A percentile compares a stretch with the other conserved stretches of the same genome.
Conservation (phyloP, 2,329 filamentous ascomycete species). For the Stromatinia cepivora region DNA sequence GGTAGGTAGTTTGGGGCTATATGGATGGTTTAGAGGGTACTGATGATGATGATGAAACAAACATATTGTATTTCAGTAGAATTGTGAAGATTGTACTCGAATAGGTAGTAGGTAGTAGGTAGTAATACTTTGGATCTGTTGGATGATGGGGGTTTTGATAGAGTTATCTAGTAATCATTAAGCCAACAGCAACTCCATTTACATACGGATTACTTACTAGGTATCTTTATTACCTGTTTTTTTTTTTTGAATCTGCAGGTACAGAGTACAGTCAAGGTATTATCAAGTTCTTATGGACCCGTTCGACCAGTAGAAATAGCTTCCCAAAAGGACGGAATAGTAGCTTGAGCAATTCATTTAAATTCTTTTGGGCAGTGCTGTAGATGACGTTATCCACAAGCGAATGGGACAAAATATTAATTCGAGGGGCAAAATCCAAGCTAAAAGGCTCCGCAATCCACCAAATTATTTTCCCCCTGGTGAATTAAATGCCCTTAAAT, state of each 20-base stretch:
- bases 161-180: too few species aligned
- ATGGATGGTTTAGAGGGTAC: too few species aligned
- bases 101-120: neutral
- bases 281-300: neutral
- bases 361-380: neutral
- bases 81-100: neutral
- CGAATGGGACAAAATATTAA: neutral
- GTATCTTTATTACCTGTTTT: neutral
- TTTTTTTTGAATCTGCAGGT: neutral
- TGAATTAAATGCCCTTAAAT: neutral
- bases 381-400: slow-evolving; percentile 11
- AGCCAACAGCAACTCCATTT: neutral
- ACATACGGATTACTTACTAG: neutral
- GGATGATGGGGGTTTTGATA: too few species aligned
- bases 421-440: slow-evolving; percentile 4
- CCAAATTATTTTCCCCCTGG: neutral
- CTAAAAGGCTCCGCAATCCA: neutral
- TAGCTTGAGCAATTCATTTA: neutral
- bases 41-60: too few species aligned
- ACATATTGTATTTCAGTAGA: neutral
- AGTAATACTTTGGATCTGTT: neutral
- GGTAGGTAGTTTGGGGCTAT: too few species aligned
- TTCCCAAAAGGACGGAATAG: neutral
- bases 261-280: neutral
- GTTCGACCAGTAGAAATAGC: neutral